phyloP scores from a whole-genome alignment of 2,329 filamentous ascomycete species.

The Microdochium bolleyi region DNA sequence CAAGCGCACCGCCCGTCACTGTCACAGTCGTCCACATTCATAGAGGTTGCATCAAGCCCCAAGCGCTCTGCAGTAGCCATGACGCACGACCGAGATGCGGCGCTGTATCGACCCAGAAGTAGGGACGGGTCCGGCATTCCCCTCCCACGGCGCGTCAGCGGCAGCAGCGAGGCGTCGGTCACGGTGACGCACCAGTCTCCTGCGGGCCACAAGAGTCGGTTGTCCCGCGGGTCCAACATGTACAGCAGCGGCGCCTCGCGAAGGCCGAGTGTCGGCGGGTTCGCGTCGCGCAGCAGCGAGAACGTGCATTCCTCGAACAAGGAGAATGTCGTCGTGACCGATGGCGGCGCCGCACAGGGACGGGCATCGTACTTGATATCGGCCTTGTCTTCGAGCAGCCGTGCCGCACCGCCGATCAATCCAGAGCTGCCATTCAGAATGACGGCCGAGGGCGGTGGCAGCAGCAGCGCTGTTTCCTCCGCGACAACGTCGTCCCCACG shows the following conservation, averaged over 20 bases:
- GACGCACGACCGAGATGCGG: constrained; percentile 1
- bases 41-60: constrained; percentile 45
- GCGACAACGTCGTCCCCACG: neutral
- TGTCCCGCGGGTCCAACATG: constrained; percentile 12
- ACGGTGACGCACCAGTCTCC: too few relatives aligned
- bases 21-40: constrained; percentile 23
- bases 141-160: constrained; percentile 13
- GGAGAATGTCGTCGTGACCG: constrained; percentile 11
- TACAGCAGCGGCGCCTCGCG: constrained; percentile 3
- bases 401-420: neutral
- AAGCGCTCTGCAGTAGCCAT: constrained; percentile 9
- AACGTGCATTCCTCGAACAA: constrained; percentile 17
- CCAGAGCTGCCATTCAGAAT: neutral
- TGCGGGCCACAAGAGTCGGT: constrained; percentile 9
- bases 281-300: constrained; percentile 11
- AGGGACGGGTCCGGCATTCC: constrained; percentile 18
- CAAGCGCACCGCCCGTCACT: constrained; percentile 26
- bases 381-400: neutral
- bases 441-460: neutral
- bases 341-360: neutral
- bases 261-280: constrained; percentile 6
- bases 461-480: neutral
- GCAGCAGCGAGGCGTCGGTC: too few relatives aligned
- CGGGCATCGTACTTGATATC: neutral
- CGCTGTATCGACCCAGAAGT: constrained; percentile 3